Base-by-base conservation (phyloP, 495 filamentous ascomycete species). In the Entonaema liquescens region DNA sequence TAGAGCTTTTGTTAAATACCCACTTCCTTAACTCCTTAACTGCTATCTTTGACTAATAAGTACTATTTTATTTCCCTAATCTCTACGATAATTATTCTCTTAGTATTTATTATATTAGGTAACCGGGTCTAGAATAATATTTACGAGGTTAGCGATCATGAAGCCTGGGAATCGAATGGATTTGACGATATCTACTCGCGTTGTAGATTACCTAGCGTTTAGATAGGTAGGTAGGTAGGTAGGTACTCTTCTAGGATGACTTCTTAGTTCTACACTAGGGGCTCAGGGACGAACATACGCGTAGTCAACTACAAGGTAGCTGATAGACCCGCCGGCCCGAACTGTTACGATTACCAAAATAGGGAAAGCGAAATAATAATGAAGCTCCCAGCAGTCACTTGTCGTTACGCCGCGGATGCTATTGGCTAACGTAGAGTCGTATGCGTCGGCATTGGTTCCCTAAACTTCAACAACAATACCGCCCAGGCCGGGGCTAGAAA, bases 321-420 rank as follows among this genome's bases (percentile, higher is more conserved):
- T 38, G 11, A 17, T 26, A 44, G 36, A 61, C 19, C 17, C n/a
- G 25, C n/a, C 21, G 42, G 31, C 21, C 57, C 55, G 33, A 31
- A 60, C 66, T 73, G 62, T 50, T 73, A 63, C 17, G 33, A 21
- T 66, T 70, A 56, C 71, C 58, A 13, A 47, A 73, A 62, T 21
- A 42, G 66, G 66, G 1, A 40, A 66, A 73, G 64, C 17, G 21
- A 55, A 69, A 67, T 55, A 42, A 29, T 31, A 60, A 60, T 11
- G 19, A 44, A 25, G 9, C 28, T 35, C 61, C 70, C 64, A 56
- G 49, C 33, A 7, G 7, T 44, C 8, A 44, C 11, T 56, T 25
- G 17, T 57, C 25, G 29, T 29, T 5, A 19, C 0, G 19, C 54
- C 55, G 47, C 21, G 5, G 8, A 38, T 12, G 26, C 12, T 36